Base-by-base conservation (phyloP, 2,329 filamentous ascomycete species). In the Pseudocercospora cruenta region DNA sequence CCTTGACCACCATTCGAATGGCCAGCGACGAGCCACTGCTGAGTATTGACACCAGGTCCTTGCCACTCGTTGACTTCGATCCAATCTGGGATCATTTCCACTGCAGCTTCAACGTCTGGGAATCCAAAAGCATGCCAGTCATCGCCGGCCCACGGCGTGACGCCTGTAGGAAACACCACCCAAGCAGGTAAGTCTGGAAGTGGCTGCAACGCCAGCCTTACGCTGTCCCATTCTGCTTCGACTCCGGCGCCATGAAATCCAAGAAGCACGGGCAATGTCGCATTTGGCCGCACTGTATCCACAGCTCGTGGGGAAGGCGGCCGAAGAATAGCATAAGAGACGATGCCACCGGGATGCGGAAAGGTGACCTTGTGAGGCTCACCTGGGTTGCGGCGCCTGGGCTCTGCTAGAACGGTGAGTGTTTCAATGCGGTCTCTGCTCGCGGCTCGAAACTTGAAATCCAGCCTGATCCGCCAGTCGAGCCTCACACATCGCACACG, bases 1-100 rank as follows among this genome's bases (percentile, higher is more conserved):
- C 86, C 86, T 76, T 88, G 86, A 73, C 83, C 86, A 57, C 86
- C 86, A 70, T 88, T 88, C 2, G 86, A 88, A 74, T 88, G 86
- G 0, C 86, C 86, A 33, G 76, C 79, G 5, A 87, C 80, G 33
- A 88, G 79, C 84, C 85, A 85, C 59, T 80, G 79, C 33, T 82
- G 70, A 7, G 74, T 72, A 60, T 84, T 78, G 12, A 84, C 78
- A 12, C 75, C 78, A 2, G 80, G 79, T 0, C 85, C 84, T 55
- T 74, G 68, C 86, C 86, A 88, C 2, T 70, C 73, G 31, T 80
- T 76, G 9, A 74, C 69, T 21, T 78, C 62, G n/a, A 85, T 84
- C 86, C 86, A 88, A 21, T 75, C 64, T 16, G 80, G 76, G 49
- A 88, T 82, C 36, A 82, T 80, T 4, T 73, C 71, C 5, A 87